Percentiles rank a stretch among this genome's conserved stretches.
phyloP scores from a whole-genome alignment of 768 basidiomycete species.

The Asterophora parasitica region DNA sequence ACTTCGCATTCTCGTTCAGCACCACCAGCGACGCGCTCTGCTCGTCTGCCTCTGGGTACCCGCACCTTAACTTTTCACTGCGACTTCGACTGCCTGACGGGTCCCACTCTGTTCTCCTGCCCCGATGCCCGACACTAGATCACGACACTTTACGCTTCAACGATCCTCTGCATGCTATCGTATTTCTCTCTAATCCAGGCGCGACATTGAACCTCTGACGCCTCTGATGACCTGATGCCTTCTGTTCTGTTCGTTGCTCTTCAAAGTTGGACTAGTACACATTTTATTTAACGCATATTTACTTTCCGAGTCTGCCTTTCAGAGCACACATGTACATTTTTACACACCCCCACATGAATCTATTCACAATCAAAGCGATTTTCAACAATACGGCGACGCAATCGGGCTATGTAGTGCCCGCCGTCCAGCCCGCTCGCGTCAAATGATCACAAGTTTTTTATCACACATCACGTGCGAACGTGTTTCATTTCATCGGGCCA shows the following conservation, averaged over 20 bases:
- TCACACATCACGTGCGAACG: conserved; percentile 9
- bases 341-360: background rate
- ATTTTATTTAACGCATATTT: background rate
- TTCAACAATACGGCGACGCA: too few species aligned
- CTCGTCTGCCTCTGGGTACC: too few species aligned
- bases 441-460: conserved; percentile 2
- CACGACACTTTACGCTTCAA: background rate
- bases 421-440: too few species aligned
- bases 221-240: background rate
- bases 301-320: background rate
- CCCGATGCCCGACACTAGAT: background rate
- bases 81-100: too few species aligned
- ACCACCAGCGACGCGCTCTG: too few species aligned
- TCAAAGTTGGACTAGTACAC: background rate
- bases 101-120: background rate
- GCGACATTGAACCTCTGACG: background rate
- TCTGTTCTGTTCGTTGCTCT: background rate
- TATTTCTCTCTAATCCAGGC: background rate
- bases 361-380: too few species aligned
- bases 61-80: too few species aligned
- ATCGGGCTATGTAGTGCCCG: too few species aligned
- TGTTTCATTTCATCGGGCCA: conserved; percentile 8
- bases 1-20: too few species aligned
- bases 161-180: background rate
- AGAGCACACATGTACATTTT: background rate